A percentile compares a stretch with the other conserved stretches of the same genome.
Evolutionary conservation across 768 basidiomycete genomes (phyloP).

Genomic region (Boletus barrowsii): DNA sequence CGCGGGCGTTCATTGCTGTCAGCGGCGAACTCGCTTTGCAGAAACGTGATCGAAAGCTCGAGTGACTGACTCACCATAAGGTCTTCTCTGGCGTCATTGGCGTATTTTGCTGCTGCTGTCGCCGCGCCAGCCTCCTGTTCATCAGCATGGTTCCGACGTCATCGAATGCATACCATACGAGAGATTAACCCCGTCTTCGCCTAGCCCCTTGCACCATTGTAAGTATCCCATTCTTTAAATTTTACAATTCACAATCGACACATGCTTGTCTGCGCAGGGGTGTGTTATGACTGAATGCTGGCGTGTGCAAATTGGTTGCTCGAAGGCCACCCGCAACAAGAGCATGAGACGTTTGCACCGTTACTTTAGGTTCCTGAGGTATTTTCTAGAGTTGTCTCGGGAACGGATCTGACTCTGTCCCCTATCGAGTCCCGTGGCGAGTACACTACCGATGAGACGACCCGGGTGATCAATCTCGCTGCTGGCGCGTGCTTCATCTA

Average conservation of each 20-base stretch:
- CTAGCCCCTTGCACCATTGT: conserved; percentile 53
- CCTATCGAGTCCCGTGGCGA: neutral
- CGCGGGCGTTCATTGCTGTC: neutral
- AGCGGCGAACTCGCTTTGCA: neutral
- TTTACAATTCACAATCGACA: neutral
- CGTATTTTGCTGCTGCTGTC: neutral
- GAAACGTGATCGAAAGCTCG: neutral
- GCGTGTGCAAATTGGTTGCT: too few relatives aligned
- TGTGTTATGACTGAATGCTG: conserved; percentile 1
- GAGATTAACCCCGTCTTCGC: neutral
- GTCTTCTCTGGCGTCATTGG: neutral
- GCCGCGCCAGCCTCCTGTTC: neutral
- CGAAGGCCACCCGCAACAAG: too few relatives aligned
- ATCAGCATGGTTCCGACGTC: neutral
- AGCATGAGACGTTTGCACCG: too few relatives aligned
- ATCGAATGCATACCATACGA: neutral
- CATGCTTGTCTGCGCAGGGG: conserved; percentile 32
- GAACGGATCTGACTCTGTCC: neutral
- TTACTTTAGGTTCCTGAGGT: neutral
- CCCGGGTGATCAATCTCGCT: conserved; percentile 2
- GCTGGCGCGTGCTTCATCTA: neutral
- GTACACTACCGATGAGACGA: neutral
- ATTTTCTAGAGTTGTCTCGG: neutral
- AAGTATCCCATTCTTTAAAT: conserved; percentile 22
- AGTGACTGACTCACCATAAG: neutral